phyloP scores from a whole-genome alignment of 257 asterid species.

The Anisodus tanguticus region DNA sequence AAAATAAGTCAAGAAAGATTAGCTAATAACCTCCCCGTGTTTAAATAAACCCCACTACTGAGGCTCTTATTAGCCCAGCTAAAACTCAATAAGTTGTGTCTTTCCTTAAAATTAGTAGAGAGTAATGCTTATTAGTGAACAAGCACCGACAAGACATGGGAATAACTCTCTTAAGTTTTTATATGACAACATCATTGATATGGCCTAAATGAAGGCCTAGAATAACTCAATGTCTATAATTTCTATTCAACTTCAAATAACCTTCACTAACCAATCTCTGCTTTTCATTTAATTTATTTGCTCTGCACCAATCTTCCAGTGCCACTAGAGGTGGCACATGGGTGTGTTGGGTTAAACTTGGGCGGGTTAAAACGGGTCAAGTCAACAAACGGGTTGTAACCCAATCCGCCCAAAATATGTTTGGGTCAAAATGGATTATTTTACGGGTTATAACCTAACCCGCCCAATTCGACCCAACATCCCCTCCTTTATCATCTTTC shows the following conservation, averaged over 20 bases:
- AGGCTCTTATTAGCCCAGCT: neutral
- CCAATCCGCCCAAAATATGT: no score
- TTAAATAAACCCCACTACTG: neutral
- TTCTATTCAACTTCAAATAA: neutral
- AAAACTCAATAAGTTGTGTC: neutral
- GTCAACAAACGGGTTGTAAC: no score
- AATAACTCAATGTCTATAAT: neutral
- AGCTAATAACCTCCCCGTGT: neutral
- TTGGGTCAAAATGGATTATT: no score
- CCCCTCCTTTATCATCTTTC: no score
- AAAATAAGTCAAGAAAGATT: neutral
- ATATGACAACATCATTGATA: constrained; percentile 12
- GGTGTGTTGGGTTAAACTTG: no score
- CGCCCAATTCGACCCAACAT: no score
- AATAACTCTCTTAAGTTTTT: neutral
- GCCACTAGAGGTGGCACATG: neutral
- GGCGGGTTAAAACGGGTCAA: no score
- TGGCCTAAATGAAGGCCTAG: neutral
- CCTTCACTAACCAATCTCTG: neutral
- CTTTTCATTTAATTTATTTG: neutral
- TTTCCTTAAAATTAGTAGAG: neutral
- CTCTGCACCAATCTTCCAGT: neutral
- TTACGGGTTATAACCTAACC: no score
- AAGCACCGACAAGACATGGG: neutral
- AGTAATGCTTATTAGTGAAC: neutral